These are phyloP conservation scores for Lentinula guzmanii DNA, from an alignment of 768 basidiomycete species.

Conservation along the genomic window DNA sequence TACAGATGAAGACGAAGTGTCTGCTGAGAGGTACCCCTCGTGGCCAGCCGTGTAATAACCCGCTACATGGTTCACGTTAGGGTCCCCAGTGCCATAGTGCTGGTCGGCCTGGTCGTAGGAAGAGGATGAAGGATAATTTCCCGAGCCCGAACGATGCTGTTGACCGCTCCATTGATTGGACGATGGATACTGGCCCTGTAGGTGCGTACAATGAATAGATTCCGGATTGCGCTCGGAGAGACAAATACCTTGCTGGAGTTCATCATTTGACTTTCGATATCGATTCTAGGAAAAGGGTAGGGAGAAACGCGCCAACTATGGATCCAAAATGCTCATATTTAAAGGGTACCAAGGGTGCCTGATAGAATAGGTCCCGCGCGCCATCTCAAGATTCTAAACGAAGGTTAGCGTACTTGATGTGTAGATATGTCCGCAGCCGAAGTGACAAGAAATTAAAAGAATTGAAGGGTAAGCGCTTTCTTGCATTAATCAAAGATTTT, in stretches of 20 bases:
- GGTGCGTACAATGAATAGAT: constrained; percentile 19
- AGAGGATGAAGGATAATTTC: constrained; percentile 16
- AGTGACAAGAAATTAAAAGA: neutral
- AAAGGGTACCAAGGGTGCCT: constrained; percentile 9
- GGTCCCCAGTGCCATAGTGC: constrained; percentile 12
- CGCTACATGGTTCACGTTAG: neutral
- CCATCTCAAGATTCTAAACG: neutral
- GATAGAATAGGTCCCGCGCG: constrained; percentile 3
- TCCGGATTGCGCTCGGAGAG: constrained; percentile 12
- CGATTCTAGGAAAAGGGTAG: constrained; percentile 18
- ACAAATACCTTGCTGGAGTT: constrained; percentile 15
- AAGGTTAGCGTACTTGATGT: constrained; percentile 4
- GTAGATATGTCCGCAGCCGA: constrained; percentile 6
- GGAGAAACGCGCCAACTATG: constrained; percentile 19
- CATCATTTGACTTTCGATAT: constrained; percentile 15
- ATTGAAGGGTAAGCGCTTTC: constrained; percentile 3
- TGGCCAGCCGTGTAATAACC: constrained; percentile 2
- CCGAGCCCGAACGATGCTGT: constrained; percentile 20
- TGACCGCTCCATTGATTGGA: constrained; percentile 30
- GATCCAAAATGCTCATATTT: constrained; percentile 6
- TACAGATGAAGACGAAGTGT: constrained; percentile 23
- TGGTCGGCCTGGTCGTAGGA: constrained; percentile 17
- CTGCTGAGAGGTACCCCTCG: constrained; percentile 21
- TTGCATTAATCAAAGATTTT: constrained; percentile 1
- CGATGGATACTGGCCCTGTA: constrained; percentile 25